These are phyloP conservation scores for Echium plantagineum DNA, from an alignment of 257 asterid genomes.

Conservation along the genomic window DNA sequence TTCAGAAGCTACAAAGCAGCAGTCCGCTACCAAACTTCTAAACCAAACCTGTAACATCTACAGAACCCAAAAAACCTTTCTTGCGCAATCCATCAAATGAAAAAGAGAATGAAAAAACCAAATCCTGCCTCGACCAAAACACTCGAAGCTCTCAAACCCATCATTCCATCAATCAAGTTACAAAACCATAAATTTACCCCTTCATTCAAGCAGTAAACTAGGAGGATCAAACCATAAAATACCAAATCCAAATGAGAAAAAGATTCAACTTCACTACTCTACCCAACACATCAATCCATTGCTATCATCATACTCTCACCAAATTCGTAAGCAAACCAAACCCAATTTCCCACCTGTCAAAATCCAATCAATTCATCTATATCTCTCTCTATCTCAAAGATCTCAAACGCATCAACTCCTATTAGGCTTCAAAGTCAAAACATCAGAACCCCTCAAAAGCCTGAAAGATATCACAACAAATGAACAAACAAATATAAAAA, in stretches of 20 bases:
- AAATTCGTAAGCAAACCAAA: constrained; percentile 11
- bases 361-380: constrained; percentile 10
- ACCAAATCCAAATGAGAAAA: not conserved
- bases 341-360: constrained; percentile 5
- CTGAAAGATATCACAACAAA: constrained; percentile 22
- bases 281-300: not conserved
- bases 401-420: constrained; percentile 12
- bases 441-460: constrained; percentile 41
- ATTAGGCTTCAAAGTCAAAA: constrained; percentile 54
- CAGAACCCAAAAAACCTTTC: constrained; percentile 10
- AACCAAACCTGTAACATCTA: constrained; percentile 10
- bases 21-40: constrained; percentile 14
- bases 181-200: constrained; percentile 1
- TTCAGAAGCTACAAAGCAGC: constrained; percentile 22
- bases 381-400: constrained; percentile 3
- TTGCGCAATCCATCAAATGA: constrained; percentile 19
- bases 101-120: constrained; percentile 21
- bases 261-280: constrained; percentile 15
- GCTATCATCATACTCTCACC: constrained; percentile 14
- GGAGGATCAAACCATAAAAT: no score
- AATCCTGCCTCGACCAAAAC: constrained; percentile 21
- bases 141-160: constrained; percentile 14
- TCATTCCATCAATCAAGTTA: constrained; percentile 16
- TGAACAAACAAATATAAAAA: constrained; percentile 12
- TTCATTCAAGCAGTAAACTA: not conserved